Conservation (phyloP, 2,329 filamentous ascomycete genomes). For the Pestalotiopsis sp. region DNA sequence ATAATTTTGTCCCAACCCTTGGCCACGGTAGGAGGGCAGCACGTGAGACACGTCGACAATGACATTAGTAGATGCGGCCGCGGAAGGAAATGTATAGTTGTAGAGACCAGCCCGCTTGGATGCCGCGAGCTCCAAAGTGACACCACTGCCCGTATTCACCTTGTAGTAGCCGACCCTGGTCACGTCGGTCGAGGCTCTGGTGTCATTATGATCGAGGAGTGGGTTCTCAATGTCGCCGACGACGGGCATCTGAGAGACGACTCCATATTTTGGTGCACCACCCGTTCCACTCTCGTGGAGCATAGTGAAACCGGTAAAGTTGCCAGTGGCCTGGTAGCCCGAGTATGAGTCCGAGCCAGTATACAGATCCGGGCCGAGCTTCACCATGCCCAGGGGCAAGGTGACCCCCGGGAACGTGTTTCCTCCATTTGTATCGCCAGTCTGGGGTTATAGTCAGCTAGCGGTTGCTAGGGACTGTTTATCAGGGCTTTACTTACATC, state of each 20-base stretch:
- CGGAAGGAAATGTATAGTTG: slow-evolving; percentile 58
- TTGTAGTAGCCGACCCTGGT: slow-evolving; percentile 64
- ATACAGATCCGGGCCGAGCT: slow-evolving; percentile 51
- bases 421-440: slow-evolving; percentile 45
- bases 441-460: slow-evolving; percentile 32
- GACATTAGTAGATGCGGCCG: slow-evolving; percentile 42
- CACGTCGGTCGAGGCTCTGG: slow-evolving; percentile 50
- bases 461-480: neutral
- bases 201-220: slow-evolving; percentile 56
- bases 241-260: slow-evolving; percentile 61
- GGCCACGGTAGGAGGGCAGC: slow-evolving; percentile 62
- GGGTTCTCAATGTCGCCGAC: slow-evolving; percentile 53
- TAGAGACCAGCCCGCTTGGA: slow-evolving; percentile 60
- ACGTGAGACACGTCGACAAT: slow-evolving; percentile 68
- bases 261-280: slow-evolving; percentile 70
- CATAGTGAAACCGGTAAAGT: slow-evolving; percentile 63
- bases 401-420: slow-evolving; percentile 54
- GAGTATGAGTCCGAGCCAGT: slow-evolving; percentile 53
- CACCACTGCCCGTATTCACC: slow-evolving; percentile 54
- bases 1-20: slow-evolving; percentile 64
- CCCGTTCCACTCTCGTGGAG: slow-evolving; percentile 70
- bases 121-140: slow-evolving; percentile 59
- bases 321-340: slow-evolving; percentile 51
- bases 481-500: slow-evolving; percentile 18
- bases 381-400: slow-evolving; percentile 49